phyloP scores from a whole-genome alignment of 768 basidiomycete species.

The Suillus subaureus region DNA sequence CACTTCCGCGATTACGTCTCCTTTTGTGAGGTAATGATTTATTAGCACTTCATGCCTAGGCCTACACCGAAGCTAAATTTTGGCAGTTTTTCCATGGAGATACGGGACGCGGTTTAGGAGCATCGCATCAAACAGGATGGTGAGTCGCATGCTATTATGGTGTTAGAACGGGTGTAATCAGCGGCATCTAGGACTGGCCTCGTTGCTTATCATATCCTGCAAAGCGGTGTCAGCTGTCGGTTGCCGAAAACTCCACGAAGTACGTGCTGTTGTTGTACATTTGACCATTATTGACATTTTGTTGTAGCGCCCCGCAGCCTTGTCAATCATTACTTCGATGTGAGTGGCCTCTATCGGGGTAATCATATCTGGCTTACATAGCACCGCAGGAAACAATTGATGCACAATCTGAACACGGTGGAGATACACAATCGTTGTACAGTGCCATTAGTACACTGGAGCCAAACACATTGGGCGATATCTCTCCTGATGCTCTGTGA shows the following conservation, averaged over 20 bases:
- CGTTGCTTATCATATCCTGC: constrained; percentile 89
- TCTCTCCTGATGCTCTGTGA: constrained; percentile 73
- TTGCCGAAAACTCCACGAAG: constrained; percentile 94
- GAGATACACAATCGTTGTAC: constrained; percentile 62
- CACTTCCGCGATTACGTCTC: constrained; percentile 96
- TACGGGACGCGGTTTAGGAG: constrained; percentile 89
- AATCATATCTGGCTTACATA: not conserved
- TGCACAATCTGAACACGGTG: constrained; percentile 70
- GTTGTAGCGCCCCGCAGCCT: constrained; percentile 79
- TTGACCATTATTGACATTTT: constrained; percentile 9
- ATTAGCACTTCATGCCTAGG: not conserved
- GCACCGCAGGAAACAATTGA: constrained; percentile 69
- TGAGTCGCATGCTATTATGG: constrained; percentile 33
- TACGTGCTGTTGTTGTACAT: constrained; percentile 39
- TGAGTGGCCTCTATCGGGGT: constrained; percentile 37
- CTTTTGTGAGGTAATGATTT: constrained; percentile 80
- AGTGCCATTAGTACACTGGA: constrained; percentile 64
- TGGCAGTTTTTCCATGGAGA: constrained; percentile 93
- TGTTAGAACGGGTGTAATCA: not conserved
- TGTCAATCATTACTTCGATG: constrained; percentile 94
- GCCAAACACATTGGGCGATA: constrained; percentile 59
- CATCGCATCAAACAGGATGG: constrained; percentile 99
- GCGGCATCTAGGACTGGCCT: constrained; percentile 68
- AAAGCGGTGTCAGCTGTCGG: constrained; percentile 86
- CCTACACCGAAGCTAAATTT: not conserved